phyloP scores from a whole-genome alignment of 2,329 filamentous ascomycete genomes.

The Aspergillus puulaauensis region DNA sequence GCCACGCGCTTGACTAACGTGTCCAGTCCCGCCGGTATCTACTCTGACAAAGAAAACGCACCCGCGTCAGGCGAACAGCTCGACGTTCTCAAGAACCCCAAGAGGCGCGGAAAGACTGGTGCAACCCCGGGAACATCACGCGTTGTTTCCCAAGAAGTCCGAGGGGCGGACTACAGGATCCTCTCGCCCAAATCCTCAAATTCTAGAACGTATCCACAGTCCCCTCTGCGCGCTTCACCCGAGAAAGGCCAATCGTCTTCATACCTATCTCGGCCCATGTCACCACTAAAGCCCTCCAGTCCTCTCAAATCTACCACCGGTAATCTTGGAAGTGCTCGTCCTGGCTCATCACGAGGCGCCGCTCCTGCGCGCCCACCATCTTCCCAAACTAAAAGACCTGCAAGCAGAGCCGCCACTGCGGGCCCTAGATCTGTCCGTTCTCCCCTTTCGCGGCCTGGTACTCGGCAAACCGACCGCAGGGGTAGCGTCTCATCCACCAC shows the following conservation, averaged over 20 bases:
- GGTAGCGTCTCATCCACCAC: conserved; percentile 38
- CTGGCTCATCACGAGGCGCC: conserved; percentile 25
- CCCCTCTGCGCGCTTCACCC: conserved; percentile 48
- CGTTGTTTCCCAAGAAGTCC: conserved; percentile 43
- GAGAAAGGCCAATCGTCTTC: conserved; percentile 52
- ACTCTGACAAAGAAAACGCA: conserved; percentile 75
- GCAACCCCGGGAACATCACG: conserved; percentile 38
- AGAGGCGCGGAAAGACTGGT: conserved; percentile 60
- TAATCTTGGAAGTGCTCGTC: conserved; percentile 17
- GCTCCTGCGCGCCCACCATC: conserved; percentile 26
- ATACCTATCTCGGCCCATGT: conserved; percentile 58
- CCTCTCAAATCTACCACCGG: conserved; percentile 34
- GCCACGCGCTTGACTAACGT: not conserved
- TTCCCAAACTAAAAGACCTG: conserved; percentile 29
- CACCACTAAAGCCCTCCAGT: conserved; percentile 59
- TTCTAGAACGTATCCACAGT: conserved; percentile 65
- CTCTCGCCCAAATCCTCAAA: conserved; percentile 83
- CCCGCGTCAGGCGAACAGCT: conserved; percentile 37
- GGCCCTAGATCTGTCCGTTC: conserved; percentile 25
- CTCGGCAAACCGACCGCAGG: conserved; percentile 40
- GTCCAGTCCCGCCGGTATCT: conserved; percentile 61
- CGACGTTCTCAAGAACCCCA: conserved; percentile 62
- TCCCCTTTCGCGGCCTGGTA: conserved; percentile 36
- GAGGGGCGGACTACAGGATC: conserved; percentile 56
- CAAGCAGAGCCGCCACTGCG: conserved; percentile 29